Base-by-base conservation (phyloP, 1,284 basidiomycete genomes). In the Trametes versicolor region DNA sequence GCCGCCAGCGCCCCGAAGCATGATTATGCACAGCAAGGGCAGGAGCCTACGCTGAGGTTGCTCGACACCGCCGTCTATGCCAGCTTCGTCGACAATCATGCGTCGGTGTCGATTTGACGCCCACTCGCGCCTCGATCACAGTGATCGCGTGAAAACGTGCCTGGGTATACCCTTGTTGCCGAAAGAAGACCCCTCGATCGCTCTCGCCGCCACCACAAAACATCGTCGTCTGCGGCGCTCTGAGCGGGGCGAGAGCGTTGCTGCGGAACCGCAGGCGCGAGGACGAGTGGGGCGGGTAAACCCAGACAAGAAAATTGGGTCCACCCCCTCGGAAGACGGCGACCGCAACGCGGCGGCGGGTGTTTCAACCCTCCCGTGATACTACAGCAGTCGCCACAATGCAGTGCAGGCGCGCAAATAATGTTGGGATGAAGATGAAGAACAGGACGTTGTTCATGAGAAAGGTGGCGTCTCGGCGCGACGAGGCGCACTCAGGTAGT, bases 321-420 rank as follows among this genome's bases (percentile, higher is more conserved):
- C 25, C 36, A 32, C 29, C 29, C 29, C 8, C 29, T 3, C 4
- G 29, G n/a, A 29, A 43, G 15, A 15, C 45, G 34, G 41, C 25
- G 25, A n/a, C 21, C 32, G 27, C 53, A 25, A 61, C 47, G 27
- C 6, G 9, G 27, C 6, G 9, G 45, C 60, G 53, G 52, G 25
- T 41, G 52, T 41, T 39, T 37, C 58, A 32, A 29, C 39, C 32
- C n/a, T 37, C 34, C 15, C 37, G 13, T 21, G 52, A 49, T 53
- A 55, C 29, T 34, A n/a, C 27, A 7, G 47, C 52, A 32, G 32
- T 52, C 15, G 36, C 13, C 13, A 15, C n/a, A 55, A 61, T 32
- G 60, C 52, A 32, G 53, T 60, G 59, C 41, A 48, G 51, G 59
- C 27, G 59, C 51, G 59, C 51, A 19, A n/a, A 48, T 41, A 60